Percentiles rank a stretch among this genome's conserved stretches.
phyloP scores from a whole-genome alignment of 2,329 filamentous ascomycete species.

The Alternaria alternata region DNA sequence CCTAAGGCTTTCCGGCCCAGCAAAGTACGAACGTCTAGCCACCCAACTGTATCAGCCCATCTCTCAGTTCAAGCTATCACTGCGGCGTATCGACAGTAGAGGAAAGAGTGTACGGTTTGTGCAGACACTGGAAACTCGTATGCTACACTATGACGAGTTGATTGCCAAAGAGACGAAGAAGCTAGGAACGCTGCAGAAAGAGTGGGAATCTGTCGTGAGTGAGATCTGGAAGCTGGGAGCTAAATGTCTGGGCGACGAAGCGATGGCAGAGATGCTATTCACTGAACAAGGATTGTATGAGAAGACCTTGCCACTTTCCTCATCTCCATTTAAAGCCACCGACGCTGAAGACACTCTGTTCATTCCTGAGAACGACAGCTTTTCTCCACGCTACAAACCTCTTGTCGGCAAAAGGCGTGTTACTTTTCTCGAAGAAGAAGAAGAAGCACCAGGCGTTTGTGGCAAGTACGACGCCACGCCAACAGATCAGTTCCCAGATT shows the following conservation, averaged over 20 bases:
- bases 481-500: constrained; percentile 21
- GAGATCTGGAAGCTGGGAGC: constrained; percentile 44
- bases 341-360: constrained; percentile 27
- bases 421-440: constrained; percentile 24
- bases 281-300: constrained; percentile 1
- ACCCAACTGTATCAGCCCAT: constrained; percentile 31
- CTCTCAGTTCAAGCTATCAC: constrained; percentile 23
- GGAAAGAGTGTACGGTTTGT: constrained; percentile 19
- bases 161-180: constrained; percentile 29
- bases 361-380: constrained; percentile 24
- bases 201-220: constrained; percentile 39
- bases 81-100: constrained; percentile 15
- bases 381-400: neutral
- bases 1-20: constrained; percentile 25
- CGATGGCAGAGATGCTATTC: constrained; percentile 31
- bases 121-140: constrained; percentile 27
- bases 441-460: neutral
- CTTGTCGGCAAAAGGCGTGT: constrained; percentile 31
- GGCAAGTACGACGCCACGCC: neutral
- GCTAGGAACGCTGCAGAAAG: constrained; percentile 28
- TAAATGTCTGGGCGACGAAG: constrained; percentile 30
- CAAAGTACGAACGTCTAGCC: constrained; percentile 28
- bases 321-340: constrained; percentile 4
- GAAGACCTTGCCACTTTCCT: neutral
- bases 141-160: constrained; percentile 29